phyloP scores from a whole-genome alignment of 2,329 filamentous ascomycete species.

The Alternaria infectoria region DNA sequence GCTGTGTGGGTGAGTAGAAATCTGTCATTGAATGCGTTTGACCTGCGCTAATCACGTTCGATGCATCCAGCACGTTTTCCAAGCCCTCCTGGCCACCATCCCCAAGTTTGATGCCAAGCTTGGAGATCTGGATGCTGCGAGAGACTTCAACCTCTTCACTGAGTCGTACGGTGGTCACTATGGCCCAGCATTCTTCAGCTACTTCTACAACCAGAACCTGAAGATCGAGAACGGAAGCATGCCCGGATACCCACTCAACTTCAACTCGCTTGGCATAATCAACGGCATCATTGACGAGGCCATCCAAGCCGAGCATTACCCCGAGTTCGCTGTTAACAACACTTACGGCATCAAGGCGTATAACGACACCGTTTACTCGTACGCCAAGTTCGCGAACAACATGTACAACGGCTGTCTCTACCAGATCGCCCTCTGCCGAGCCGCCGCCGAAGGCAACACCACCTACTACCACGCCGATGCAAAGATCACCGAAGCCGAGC shows the following conservation, averaged over 20 bases:
- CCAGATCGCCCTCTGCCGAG: conserved; percentile 60
- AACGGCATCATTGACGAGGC: conserved; percentile 55
- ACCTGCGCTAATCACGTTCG: not conserved
- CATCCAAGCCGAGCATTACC: conserved; percentile 58
- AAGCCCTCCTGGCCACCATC: conserved; percentile 29
- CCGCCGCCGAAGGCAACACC: conserved; percentile 46
- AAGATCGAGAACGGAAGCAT: conserved; percentile 59
- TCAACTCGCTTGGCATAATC: conserved; percentile 61
- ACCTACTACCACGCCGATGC: conserved; percentile 26
- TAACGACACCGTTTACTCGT: conserved; percentile 66
- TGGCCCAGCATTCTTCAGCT: conserved; percentile 61
- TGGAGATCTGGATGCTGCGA: conserved; percentile 46
- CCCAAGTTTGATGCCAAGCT: conserved; percentile 39
- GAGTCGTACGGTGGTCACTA: conserved; percentile 60
- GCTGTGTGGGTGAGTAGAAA: conserved; percentile 37
- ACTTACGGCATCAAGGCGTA: conserved; percentile 62
- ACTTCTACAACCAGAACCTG: conserved; percentile 65
- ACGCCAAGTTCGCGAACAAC: conserved; percentile 62
- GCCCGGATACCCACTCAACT: conserved; percentile 58
- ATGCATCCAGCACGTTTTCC: conserved; percentile 26
- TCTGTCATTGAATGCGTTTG: not conserved
- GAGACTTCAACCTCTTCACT: conserved; percentile 61
- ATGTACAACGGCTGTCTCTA: conserved; percentile 57
- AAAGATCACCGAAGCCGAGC: conserved; percentile 25
- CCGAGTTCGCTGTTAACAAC: conserved; percentile 61